phyloP scores from a whole-genome alignment of 345 rosid species.

The Triadica sebifera region DNA sequence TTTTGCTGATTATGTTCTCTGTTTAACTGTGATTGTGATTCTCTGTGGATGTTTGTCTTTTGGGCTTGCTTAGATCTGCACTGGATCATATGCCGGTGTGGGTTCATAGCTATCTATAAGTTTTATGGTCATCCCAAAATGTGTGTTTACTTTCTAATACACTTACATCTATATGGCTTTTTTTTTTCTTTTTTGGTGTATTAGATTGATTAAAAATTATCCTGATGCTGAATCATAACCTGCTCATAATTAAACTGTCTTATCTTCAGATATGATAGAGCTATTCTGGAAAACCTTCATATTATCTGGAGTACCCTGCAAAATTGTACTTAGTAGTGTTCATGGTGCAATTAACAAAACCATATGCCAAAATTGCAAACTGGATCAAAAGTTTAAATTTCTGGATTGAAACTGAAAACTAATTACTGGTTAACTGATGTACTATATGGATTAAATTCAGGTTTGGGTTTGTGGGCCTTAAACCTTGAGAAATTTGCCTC shows the following conservation, averaged over 20 bases:
- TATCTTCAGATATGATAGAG: too few species aligned
- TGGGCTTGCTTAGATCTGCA: too few species aligned
- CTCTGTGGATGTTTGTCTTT: too few species aligned
- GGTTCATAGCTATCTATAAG: too few species aligned
- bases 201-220: background rate
- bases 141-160: background rate
- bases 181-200: background rate
- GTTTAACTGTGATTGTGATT: too few species aligned
- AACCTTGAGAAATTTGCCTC: background rate
- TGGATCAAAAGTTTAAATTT: background rate
- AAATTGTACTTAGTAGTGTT: background rate
- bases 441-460: background rate
- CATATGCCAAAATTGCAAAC: background rate
- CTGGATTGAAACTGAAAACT: background rate
- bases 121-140: background rate
- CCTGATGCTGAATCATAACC: background rate
- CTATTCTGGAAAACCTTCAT: too few species aligned
- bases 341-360: background rate
- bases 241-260: background rate
- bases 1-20: too few species aligned
- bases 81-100: too few species aligned
- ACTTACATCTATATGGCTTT: background rate
- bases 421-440: background rate
- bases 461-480: background rate
- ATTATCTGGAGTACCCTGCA: background rate